Evolutionary conservation across 192 early-diverging fungal genomes (phyloP), one percentile per base, ranked within the genome.

Genomic region (Phycomyces nitens): DNA sequence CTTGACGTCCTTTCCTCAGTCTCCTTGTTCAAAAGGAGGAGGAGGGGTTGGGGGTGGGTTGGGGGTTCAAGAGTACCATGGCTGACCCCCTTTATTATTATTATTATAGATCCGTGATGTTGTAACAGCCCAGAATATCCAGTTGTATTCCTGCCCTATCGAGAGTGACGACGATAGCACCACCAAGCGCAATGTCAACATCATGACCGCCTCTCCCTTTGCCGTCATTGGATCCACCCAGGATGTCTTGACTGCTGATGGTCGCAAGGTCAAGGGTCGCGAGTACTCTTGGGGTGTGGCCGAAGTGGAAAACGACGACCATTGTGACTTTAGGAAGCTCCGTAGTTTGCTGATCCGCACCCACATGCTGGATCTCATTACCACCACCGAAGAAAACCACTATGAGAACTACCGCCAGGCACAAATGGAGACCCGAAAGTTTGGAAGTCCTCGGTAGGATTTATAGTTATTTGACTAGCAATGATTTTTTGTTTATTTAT

Each of bases 321-420:
- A 98, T 80, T 94, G 92, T 80, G 97, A 98, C 66, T 99, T 99
- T 72, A 86, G 90, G 53, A 92, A 94, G 69, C 81, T 99, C 53
- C 86, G 97, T 66, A 90, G 94, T 72, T 83, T 94, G 83, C 72
- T 93, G 20, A 78, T 91, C 67, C 84, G 91, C 65, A 95, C 94
- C 7, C 96, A 99, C 74, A 97, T 99, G 97, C 82, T 97, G 65
- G 96, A 98, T 73, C 81, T 99, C 51, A 93, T 99, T 68, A 78
- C 80, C 39, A 90, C 89, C 22, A 98, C 97, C 24, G 93, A 99
- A 78, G 96, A 99, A 63, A 73, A 81, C 24, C 97, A 99, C 75
- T 99, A 96, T 78, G 97, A 99, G 76, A 89, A 85, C 65, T 96
- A 93, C 75, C 88, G 97, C 60, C 83, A 89, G 50, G 74, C 77